Percentiles rank a stretch among this genome's conserved stretches.
Evolutionary conservation across 2,329 filamentous ascomycete species (phyloP).

Genomic region (Fusarium multiceps): DNA sequence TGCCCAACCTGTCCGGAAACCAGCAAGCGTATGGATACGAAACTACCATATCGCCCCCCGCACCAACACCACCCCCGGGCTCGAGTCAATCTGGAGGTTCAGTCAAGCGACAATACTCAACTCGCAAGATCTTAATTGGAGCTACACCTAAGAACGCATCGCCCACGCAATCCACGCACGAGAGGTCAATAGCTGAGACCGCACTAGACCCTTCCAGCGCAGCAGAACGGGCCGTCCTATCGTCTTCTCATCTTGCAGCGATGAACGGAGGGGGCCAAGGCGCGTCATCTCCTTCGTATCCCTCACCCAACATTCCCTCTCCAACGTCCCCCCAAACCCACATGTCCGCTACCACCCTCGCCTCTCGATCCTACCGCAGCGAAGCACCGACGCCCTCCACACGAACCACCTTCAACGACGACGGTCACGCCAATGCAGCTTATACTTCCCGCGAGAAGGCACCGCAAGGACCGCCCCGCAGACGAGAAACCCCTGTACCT

Average conservation of each 20-base stretch:
- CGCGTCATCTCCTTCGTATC: conserved; percentile 64
- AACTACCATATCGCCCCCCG: conserved; percentile 63
- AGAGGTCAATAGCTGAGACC: conserved; percentile 71
- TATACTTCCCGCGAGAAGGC: conserved; percentile 50
- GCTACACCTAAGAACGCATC: conserved; percentile 80
- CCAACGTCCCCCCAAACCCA: conserved; percentile 74
- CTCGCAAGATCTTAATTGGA: conserved; percentile 78
- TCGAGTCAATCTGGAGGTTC: conserved; percentile 60
- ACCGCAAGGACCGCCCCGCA: conserved; percentile 59
- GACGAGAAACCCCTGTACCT: conserved; percentile 70
- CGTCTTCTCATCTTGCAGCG: conserved; percentile 75
- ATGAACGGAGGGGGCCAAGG: conserved; percentile 73
- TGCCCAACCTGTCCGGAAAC: conserved; percentile 66
- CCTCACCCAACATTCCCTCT: conserved; percentile 75
- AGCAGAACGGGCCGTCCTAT: conserved; percentile 72
- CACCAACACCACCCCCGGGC: conserved; percentile 65
- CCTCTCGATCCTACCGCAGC: conserved; percentile 68
- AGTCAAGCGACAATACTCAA: conserved; percentile 78
- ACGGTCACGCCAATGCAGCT: conserved; percentile 52
- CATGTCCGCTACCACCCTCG: conserved; percentile 67
- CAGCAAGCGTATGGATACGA: conserved; percentile 64
- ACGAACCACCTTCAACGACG: conserved; percentile 66
- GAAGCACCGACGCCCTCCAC: conserved; percentile 65
- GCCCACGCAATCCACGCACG: conserved; percentile 77
- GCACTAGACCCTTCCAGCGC: conserved; percentile 76